Base-by-base conservation (phyloP, 371 early-diverging fungal genomes). In the Haplosporangium sp. region DNA sequence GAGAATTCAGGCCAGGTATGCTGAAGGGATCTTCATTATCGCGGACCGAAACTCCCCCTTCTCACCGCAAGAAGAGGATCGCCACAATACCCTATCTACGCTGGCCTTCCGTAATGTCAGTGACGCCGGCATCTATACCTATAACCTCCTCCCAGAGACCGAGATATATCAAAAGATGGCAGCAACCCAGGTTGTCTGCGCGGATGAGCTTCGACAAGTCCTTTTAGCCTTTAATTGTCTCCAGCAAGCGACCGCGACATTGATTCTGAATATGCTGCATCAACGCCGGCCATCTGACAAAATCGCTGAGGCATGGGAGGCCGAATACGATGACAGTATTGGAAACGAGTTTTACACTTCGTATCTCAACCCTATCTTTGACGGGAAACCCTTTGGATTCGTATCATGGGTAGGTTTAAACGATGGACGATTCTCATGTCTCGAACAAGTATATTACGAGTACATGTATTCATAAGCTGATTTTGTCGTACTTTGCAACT, bases 281-380 rank as follows among this genome's bases (percentile, higher is more conserved):
- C 88, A 89, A 60, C 83, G 89, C 55, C 75, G 85, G 45, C 90
- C 91, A 1, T 82, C 84, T 43, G 84, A 88, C 51, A 71, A 69
- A 11, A 91, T 91, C 62, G 79, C 85, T 41, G 86, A 89, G 47
- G 86, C 88, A 0, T 94, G 94, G 94, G 84, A 89, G 64, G 90
- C 92, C 13, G 92, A 92, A 59, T 94, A 92, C 67, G 92, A 79
- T 52, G 94, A 94, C 74, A 93, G 93, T 20, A 83, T 85, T 9
- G 90, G 90, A 40, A 92, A 93, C 51, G 92, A 93, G 67, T 86
- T 93, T 5, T 92, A 92, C 58, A 85, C 84, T 61, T 81, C 84
- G 9, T 81, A 64, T 8, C 80, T 91, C 51, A 86, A 89, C 63
- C 73, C 80, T 0, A 82, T 86, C 43, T 86, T 93, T 66, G 82